Evolutionary conservation across 768 basidiomycete genomes (phyloP).

Genomic region (Kwoniella sp.): DNA sequence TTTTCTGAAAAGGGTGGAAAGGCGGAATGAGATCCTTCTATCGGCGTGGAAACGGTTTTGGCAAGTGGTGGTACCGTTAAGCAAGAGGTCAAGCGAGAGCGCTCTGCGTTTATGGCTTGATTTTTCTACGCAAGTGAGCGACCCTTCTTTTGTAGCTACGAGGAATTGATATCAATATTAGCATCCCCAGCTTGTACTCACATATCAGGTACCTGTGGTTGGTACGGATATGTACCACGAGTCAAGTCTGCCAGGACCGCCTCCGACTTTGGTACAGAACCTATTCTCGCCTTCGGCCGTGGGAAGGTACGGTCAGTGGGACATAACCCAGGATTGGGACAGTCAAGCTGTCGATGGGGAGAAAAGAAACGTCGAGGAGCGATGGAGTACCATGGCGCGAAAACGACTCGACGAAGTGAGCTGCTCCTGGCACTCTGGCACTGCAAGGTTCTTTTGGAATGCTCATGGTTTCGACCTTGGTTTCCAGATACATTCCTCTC

Average conservation of each 20-base stretch:
- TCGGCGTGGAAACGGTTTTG: conserved; percentile 46
- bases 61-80: conserved; percentile 32
- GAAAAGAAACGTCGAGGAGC: conserved; percentile 13
- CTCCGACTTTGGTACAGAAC: conserved; percentile 9
- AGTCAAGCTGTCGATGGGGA: conserved; percentile 8
- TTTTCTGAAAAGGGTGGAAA: not conserved
- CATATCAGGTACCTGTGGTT: conserved; percentile 20
- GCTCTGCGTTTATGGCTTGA: conserved; percentile 43
- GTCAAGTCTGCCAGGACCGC: not conserved
- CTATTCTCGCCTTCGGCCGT: conserved; percentile 40
- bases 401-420: conserved; percentile 29
- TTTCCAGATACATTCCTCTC: not conserved
- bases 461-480: not conserved
- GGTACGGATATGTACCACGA: conserved; percentile 12
- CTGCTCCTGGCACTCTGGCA: not conserved
- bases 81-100: conserved; percentile 20
- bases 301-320: conserved; percentile 39
- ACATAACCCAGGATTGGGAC: conserved; percentile 16
- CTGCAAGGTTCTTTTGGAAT: not conserved
- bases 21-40: conserved; percentile 35
- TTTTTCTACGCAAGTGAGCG: conserved; percentile 42
- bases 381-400: conserved; percentile 23
- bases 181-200: conserved; percentile 22
- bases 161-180: not conserved
- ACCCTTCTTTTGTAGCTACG: not conserved